Conservation (phyloP, 495 filamentous ascomycete genomes). For the Chaetomidium leptoderma region DNA sequence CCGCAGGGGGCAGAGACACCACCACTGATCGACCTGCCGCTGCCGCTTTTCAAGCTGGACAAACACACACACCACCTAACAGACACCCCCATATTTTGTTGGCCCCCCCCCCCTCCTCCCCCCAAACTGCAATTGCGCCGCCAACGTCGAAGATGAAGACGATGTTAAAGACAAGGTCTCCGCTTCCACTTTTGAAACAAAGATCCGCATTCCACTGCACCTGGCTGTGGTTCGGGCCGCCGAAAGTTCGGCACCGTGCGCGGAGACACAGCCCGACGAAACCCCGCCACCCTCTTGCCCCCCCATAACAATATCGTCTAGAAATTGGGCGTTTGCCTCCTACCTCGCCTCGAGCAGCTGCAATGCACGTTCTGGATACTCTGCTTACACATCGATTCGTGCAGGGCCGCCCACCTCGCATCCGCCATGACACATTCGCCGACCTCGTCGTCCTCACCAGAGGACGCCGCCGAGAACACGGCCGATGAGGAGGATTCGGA, state of each 20-base stretch:
- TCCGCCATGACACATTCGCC: constrained; percentile 62
- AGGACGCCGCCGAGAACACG: constrained; percentile 83
- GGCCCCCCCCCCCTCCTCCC: neutral
- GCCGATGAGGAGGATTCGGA: constrained; percentile 98
- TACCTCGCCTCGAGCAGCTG: neutral
- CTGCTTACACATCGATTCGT: constrained; percentile 23
- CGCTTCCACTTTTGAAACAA: constrained; percentile 26
- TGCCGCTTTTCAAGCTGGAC: constrained; percentile 2
- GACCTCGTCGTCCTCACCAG: constrained; percentile 71
- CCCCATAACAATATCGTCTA: neutral
- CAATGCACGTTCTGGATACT: constrained; percentile 11
- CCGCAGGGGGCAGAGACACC: constrained; percentile 10
- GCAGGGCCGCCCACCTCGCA: constrained; percentile 33
- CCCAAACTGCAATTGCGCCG: constrained; percentile 17
- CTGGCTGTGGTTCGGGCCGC: constrained; percentile 11
- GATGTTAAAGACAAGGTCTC: constrained; percentile 54
- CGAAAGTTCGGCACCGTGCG: constrained; percentile 36
- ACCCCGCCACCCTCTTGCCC: constrained; percentile 27
- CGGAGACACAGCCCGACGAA: constrained; percentile 15
- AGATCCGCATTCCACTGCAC: constrained; percentile 2
- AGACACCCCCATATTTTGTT: constrained; percentile 12
- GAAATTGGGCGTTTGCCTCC: constrained; percentile 3
- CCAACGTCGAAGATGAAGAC: constrained; percentile 33
- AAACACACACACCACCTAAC: constrained; percentile 12
- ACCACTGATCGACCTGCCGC: constrained; percentile 1